phyloP scores from a whole-genome alignment of 2,329 filamentous ascomycete species.

The Metarhizium album region DNA sequence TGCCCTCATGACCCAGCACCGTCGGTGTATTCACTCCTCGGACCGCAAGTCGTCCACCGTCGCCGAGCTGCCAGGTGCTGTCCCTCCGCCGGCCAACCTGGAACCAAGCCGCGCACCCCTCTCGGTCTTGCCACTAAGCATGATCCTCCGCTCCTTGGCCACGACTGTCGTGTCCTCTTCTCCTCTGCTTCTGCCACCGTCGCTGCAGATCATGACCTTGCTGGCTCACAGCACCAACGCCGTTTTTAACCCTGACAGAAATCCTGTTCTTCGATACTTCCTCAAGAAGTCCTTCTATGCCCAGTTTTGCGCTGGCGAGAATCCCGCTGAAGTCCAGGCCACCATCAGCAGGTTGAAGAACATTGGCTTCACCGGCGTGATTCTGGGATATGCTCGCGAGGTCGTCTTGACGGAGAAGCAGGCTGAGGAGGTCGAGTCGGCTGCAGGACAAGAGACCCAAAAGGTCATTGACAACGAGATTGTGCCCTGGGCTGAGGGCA shows the following conservation, averaged over 20 bases:
- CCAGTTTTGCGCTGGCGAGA: constrained; percentile 84
- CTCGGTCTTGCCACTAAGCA: constrained; percentile 54
- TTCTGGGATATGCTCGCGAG: constrained; percentile 75
- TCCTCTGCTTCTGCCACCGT: constrained; percentile 56
- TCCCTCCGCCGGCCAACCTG: constrained; percentile 17
- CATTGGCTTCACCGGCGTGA: constrained; percentile 74
- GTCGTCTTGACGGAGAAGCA: constrained; percentile 56
- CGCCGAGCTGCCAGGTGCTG: constrained; percentile 20
- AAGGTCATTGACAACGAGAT: constrained; percentile 49
- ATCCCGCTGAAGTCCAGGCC: constrained; percentile 51
- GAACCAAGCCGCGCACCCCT: constrained; percentile 35
- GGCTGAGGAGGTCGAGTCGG: constrained; percentile 30
- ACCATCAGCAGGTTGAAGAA: constrained; percentile 57
- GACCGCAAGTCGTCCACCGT: constrained; percentile 25
- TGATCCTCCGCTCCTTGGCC: constrained; percentile 57
- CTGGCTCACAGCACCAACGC: constrained; percentile 59
- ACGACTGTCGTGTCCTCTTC: constrained; percentile 64
- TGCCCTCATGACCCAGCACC: constrained; percentile 7
- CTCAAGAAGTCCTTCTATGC: constrained; percentile 79
- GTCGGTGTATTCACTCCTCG: constrained; percentile 25
- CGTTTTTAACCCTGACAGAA: constrained; percentile 63
- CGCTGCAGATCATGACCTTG: constrained; percentile 53
- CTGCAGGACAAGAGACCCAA: constrained; percentile 35
- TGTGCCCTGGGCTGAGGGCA: constrained; percentile 60
- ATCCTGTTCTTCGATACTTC: constrained; percentile 57